Base-by-base conservation (phyloP, 2,329 filamentous ascomycete species). In the Curvularia spicifera region DNA sequence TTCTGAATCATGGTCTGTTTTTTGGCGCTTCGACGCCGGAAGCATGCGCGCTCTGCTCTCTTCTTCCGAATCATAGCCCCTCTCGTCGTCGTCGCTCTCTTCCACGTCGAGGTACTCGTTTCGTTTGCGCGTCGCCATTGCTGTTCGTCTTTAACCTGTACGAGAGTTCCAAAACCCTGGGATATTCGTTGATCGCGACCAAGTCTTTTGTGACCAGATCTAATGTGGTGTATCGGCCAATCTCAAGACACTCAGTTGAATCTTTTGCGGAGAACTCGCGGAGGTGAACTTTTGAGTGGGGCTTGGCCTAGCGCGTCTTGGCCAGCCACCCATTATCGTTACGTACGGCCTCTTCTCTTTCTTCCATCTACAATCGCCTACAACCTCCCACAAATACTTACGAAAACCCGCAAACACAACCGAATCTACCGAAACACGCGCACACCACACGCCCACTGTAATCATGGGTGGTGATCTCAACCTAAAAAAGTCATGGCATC, bases 381-480 rank as follows among this genome's bases (percentile, higher is more conserved):
- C 40, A 49, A n/a, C 18, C 24, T 20, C 7, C 48, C 20, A 42
- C 18, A 42, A 20, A 42, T n/a, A n/a, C 35, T 37, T 5, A 7
- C 35, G 18, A n/a, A 7, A n/a, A 8, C 35, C 35, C 35, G 6
- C 15, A 46, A 31, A 46, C 10, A 31, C 20, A n/a, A 44, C 45
- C 33, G 13, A 48, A 29, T n/a, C 18, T 12, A 53, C 51, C 22
- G 4, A 39, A 22, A 13, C 24, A 39, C 35, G 28, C 52, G 53
- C 28, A 12, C 45, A 26, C 13, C 20, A 7, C 5, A 35, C 22
- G 35, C 15, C 51, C 28, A 26, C 55, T 51, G 76, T 69, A 80
- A 90, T 79, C 65, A 97, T 96, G 90, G 93, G 93, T 81, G 93
- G 93, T 75, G 93, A 98, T 84, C 86, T 99, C 73, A 97, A 98